phyloP scores from a whole-genome alignment of 176 grass and related monocot species.

The Coix lacrymajobi region DNA sequence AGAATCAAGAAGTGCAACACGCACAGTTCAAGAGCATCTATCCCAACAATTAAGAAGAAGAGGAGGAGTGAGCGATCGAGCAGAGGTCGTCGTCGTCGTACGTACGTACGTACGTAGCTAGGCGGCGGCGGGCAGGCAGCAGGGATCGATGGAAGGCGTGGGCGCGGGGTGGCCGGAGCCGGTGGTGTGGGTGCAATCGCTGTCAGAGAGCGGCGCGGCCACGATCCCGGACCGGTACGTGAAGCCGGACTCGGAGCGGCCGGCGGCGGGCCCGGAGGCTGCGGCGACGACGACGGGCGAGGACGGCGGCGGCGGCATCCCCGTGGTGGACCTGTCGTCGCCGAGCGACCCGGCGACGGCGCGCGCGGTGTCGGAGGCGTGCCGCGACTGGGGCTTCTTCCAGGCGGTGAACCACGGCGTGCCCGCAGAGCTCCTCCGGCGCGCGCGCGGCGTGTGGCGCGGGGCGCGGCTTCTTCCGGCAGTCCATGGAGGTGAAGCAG shows the following conservation, averaged over 20 bases:
- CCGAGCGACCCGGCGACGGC: neutral
- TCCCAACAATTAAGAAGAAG: too few relatives aligned
- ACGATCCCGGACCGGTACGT: constrained; percentile 62
- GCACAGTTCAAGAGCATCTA: too few relatives aligned
- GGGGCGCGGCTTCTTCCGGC: neutral
- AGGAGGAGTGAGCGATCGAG: too few relatives aligned
- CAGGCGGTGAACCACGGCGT: constrained; percentile 92
- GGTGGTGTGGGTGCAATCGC: constrained; percentile 65
- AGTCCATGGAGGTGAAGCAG: constrained; percentile 46
- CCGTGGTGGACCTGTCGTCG: constrained; percentile 62
- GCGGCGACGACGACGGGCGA: too few relatives aligned
- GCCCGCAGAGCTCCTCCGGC: constrained; percentile 22
- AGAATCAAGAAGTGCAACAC: too few relatives aligned
- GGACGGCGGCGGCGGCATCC: neutral
- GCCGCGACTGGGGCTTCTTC: constrained; percentile 88
- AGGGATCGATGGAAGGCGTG: too few relatives aligned
- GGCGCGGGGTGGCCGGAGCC: constrained; percentile 76
- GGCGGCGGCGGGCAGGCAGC: too few relatives aligned
- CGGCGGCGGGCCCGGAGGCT: neutral
- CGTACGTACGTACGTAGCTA: too few relatives aligned
- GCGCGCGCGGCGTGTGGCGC: neutral
- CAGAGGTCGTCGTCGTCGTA: too few relatives aligned
- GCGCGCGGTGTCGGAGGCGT: constrained; percentile 42
- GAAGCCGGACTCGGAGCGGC: constrained; percentile 46
- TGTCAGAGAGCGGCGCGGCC: constrained; percentile 45